Evolutionary conservation across 2,329 filamentous ascomycete genomes (phyloP).

Genomic region (Fusarium pseudocircinatum): DNA sequence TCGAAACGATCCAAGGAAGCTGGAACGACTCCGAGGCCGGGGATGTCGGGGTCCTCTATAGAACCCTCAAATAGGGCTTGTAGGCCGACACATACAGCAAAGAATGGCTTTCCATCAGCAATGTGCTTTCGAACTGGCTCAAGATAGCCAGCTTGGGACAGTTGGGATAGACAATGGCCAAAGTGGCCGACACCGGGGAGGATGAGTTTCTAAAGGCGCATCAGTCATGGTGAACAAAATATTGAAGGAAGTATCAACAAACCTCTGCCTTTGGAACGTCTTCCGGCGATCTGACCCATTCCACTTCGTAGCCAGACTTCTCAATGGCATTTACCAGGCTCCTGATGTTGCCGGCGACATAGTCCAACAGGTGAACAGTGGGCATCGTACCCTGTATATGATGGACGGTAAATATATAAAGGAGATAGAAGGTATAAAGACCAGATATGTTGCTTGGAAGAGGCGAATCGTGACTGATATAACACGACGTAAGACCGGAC

Average conservation of each 20-base stretch:
- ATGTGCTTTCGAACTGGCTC: constrained; percentile 87
- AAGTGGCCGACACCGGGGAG: constrained; percentile 98
- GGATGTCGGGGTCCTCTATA: constrained; percentile 75
- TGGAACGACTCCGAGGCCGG: constrained; percentile 80
- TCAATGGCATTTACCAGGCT: constrained; percentile 98
- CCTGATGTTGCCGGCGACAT: constrained; percentile 95
- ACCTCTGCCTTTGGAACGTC: constrained; percentile 89
- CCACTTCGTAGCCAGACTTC: constrained; percentile 90
- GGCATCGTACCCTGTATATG: constrained; percentile 65
- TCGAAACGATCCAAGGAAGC: constrained; percentile 79
- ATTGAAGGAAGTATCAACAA: constrained; percentile 43
- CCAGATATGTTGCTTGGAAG: neutral
- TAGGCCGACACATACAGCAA: constrained; percentile 95
- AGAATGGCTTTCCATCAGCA: constrained; percentile 91
- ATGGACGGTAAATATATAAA: constrained; percentile 19
- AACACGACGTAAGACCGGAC: neutral
- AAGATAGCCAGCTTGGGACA: constrained; percentile 83
- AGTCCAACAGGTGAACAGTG: constrained; percentile 82
- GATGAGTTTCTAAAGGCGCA: constrained; percentile 78
- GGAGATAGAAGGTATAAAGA: neutral
- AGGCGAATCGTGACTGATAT: neutral
- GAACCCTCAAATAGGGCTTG: constrained; percentile 92
- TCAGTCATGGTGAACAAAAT: constrained; percentile 13
- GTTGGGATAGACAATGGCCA: constrained; percentile 90
- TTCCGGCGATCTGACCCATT: constrained; percentile 88